Evolutionary conservation across 225 moss, liverwort and hornwort genomes (phyloP).

Genomic region (Ulota crispa): DNA sequence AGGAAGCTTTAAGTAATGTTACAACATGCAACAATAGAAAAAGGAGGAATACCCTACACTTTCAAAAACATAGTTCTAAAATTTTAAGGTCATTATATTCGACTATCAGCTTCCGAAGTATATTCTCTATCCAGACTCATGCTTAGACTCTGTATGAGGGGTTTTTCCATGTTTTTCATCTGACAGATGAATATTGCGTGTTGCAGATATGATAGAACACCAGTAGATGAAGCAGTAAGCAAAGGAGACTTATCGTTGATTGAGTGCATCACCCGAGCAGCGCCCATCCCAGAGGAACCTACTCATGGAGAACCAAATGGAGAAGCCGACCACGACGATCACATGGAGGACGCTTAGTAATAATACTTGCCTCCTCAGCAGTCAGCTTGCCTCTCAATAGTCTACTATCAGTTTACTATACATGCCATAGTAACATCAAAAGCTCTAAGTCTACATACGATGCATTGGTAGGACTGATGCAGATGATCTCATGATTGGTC

Average conservation of each 20-base stretch:
- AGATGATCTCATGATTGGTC: conserved; percentile 1
- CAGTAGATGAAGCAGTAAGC: conserved; percentile 67
- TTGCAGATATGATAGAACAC: conserved; percentile 65
- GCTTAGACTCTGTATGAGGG: neutral
- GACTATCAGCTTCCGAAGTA: neutral
- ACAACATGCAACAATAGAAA: neutral
- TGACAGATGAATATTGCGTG: conserved; percentile 7
- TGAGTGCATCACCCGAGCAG: conserved; percentile 58
- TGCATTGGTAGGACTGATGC: neutral
- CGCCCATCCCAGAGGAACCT: conserved; percentile 50
- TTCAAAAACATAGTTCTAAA: neutral
- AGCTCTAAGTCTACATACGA: neutral
- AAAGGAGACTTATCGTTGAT: conserved; percentile 49
- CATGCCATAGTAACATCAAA: conserved; percentile 15
- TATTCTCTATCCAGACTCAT: neutral
- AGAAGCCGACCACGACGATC: conserved; percentile 28
- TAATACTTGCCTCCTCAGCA: neutral
- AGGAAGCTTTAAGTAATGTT: neutral
- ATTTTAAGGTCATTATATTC: neutral
- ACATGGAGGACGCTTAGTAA: conserved; percentile 49
- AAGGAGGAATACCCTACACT: neutral
- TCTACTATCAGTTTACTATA: neutral
- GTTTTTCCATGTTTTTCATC: neutral
- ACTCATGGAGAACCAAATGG: conserved; percentile 34
- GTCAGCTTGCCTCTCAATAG: neutral